Conservation (phyloP, 257 asterid species). For the Henckelia pumila region DNA sequence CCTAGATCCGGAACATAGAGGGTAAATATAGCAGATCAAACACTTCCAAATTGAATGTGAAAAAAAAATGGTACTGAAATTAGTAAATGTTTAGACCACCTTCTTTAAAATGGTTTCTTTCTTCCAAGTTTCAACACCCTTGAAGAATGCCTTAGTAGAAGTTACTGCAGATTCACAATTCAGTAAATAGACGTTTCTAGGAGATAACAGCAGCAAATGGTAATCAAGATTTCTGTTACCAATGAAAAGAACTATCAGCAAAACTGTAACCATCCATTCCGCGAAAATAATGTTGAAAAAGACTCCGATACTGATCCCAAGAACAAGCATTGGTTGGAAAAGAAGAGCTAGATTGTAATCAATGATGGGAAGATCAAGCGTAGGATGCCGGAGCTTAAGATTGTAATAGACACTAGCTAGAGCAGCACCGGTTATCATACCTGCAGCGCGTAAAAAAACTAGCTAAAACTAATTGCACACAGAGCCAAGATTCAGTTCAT, state of each 20-base stretch:
- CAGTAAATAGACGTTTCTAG: constrained; percentile 6
- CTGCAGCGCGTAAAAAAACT: constrained; percentile 27
- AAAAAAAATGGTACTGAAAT: not conserved
- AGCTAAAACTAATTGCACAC: constrained; percentile 1
- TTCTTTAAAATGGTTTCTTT: constrained; percentile 50
- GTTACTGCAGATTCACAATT: constrained; percentile 34
- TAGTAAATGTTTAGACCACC: constrained; percentile 25
- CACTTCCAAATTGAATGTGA: too few relatives aligned
- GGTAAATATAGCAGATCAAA: too few relatives aligned
- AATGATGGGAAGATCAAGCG: constrained; percentile 52
- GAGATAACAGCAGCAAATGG: not conserved
- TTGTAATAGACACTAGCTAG: constrained; percentile 53
- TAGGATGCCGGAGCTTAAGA: constrained; percentile 56
- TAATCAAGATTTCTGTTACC: constrained; percentile 30
- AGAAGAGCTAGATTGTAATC: constrained; percentile 64
- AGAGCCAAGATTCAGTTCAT: not conserved
- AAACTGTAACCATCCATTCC: constrained; percentile 64
- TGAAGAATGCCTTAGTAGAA: constrained; percentile 56
- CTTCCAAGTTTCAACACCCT: constrained; percentile 60
- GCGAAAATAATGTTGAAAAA: constrained; percentile 52
- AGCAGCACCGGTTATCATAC: constrained; percentile 68
- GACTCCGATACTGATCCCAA: constrained; percentile 63
- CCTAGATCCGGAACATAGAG: too few relatives aligned
- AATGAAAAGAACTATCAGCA: constrained; percentile 53
- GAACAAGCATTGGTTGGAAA: constrained; percentile 64